A percentile compares a stretch with the other conserved stretches of the same genome.
phyloP scores from a whole-genome alignment of 2,329 filamentous ascomycete genomes.

The Blastomyces emzantsi region DNA sequence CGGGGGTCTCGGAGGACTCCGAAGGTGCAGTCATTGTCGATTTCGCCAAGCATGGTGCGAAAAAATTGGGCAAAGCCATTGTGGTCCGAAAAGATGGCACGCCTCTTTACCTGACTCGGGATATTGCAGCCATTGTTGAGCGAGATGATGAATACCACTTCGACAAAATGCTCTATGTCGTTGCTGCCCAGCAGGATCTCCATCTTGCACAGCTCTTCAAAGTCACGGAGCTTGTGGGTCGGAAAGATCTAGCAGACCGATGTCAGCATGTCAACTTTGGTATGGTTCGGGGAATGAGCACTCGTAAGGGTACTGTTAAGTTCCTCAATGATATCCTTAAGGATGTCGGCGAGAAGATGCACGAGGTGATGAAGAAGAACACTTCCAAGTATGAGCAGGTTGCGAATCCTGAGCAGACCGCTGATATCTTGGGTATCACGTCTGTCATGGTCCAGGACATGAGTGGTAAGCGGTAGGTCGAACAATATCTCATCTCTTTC shows the following conservation, averaged over 20 bases:
- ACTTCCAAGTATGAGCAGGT: conserved; percentile 84
- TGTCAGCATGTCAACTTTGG: conserved; percentile 59
- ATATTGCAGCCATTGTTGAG: conserved; percentile 58
- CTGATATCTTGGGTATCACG: conserved; percentile 85
- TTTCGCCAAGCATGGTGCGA: conserved; percentile 57
- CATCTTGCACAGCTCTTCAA: conserved; percentile 58
- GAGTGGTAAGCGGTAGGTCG: conserved; percentile 72
- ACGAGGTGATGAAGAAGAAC: conserved; percentile 92
- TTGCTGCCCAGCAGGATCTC: conserved; percentile 56
- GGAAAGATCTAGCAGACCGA: conserved; percentile 49
- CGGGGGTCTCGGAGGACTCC: conserved; percentile 53
- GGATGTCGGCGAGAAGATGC: conserved; percentile 89
- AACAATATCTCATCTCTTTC: neutral
- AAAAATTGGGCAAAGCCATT: conserved; percentile 59
- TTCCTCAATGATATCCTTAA: conserved; percentile 64
- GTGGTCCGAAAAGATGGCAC: conserved; percentile 60
- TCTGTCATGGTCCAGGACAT: conserved; percentile 98
- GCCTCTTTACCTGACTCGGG: conserved; percentile 59
- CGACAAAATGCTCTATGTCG: conserved; percentile 61
- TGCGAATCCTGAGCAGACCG: conserved; percentile 67
- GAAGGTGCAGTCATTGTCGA: conserved; percentile 62
- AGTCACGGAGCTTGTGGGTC: conserved; percentile 53
- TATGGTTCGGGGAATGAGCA: conserved; percentile 58
- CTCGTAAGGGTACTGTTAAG: conserved; percentile 62
- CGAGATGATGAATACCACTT: conserved; percentile 54